Conservation (phyloP, 169 alveolate species). For the Miamiensis avidus region DNA sequence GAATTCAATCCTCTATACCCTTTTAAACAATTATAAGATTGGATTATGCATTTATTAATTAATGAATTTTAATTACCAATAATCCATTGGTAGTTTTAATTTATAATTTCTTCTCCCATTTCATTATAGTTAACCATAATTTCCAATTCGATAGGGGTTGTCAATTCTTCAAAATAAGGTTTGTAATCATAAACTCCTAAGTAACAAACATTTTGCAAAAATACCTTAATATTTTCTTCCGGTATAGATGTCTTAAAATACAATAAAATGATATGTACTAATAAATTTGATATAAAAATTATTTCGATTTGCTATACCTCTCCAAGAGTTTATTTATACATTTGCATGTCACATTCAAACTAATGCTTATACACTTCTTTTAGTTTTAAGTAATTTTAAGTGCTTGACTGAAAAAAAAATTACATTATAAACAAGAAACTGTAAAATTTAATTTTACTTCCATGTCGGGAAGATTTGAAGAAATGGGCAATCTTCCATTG, state of each 20-base stretch:
- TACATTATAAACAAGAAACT: too few species aligned
- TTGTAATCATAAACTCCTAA: constrained; percentile 39
- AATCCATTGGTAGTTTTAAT: neutral
- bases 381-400: too few species aligned
- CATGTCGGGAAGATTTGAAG: neutral
- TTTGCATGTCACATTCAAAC: too few species aligned
- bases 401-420: too few species aligned
- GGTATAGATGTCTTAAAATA: neutral
- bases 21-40: constrained; percentile 65
- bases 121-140: constrained; percentile 4
- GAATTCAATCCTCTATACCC: constrained; percentile 71
- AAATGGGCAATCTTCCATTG: neutral
- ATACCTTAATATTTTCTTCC: constrained; percentile 33
- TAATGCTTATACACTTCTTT: too few species aligned
- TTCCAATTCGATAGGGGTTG: constrained; percentile 49
- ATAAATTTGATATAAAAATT: too few species aligned
- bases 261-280: neutral
- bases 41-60: too few species aligned
- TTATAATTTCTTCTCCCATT: neutral
- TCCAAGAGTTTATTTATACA: too few species aligned
- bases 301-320: too few species aligned
- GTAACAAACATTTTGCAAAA: constrained; percentile 35
- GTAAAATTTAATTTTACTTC: neutral
- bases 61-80: too few species aligned
- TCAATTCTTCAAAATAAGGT: constrained; percentile 35